Evolutionary conservation across 139 green algal species (phyloP).

Genomic region (Chlorella sp.): DNA sequence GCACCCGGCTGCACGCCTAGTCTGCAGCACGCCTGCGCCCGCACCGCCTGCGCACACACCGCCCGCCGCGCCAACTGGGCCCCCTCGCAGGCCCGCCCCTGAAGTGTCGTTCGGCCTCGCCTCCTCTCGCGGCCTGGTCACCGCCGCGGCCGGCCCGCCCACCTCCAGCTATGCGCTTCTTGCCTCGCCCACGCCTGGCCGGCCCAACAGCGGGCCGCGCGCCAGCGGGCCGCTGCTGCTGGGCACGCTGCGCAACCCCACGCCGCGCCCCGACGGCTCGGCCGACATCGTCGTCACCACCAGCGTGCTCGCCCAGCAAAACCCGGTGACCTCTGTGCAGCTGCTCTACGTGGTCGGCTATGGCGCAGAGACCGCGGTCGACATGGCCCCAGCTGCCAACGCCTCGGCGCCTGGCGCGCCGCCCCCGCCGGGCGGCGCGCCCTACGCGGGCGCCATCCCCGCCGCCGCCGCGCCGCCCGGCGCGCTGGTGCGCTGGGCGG

Average conservation of each 20-base stretch:
- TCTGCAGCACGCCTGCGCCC: background rate
- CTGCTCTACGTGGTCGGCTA: conserved; percentile 32
- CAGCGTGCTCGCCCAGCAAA: conserved; percentile 10
- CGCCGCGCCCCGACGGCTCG: background rate
- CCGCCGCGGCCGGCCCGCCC: background rate
- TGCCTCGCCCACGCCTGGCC: conserved; percentile 21
- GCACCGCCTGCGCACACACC: background rate
- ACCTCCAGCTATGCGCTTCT: conserved; percentile 17
- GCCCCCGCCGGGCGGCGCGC: background rate
- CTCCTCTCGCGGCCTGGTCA: background rate
- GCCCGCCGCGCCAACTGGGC: background rate
- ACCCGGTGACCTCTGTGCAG: conserved; percentile 4
- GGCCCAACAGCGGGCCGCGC: conserved; percentile 17
- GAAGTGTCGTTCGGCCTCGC: conserved; percentile 28
- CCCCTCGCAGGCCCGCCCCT: conserved; percentile 8
- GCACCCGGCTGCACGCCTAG: background rate
- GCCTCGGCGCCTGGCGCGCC: background rate
- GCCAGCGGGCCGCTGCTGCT: conserved; percentile 12
- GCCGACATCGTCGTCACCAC: conserved; percentile 14
- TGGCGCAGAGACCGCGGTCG: background rate
- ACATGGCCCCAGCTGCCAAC: conserved; percentile 1
- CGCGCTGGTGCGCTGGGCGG: conserved; percentile 47
- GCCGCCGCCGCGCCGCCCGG: background rate
- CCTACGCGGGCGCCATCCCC: conserved; percentile 41
- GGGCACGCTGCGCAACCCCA: conserved; percentile 10